Evolutionary conservation across 805 yeast species (phyloP).

Genomic region (Candida easanensis): DNA sequence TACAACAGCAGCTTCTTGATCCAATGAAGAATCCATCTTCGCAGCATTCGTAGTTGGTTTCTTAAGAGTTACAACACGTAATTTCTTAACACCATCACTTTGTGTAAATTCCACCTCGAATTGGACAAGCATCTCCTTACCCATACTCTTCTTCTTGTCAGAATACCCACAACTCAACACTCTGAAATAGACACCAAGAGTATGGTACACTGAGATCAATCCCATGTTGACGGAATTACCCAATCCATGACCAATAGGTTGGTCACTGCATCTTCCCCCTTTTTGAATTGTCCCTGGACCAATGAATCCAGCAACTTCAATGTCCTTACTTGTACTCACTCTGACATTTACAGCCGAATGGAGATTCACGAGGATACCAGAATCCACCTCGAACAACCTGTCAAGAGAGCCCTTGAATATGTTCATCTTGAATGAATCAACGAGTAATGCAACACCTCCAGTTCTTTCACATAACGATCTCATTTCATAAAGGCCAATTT

Average conservation of each 20-base stretch:
- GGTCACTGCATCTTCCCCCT: constrained; percentile 79
- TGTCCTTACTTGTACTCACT: constrained; percentile 59
- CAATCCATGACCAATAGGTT: constrained; percentile 76
- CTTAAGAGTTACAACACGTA: constrained; percentile 82
- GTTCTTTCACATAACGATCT: constrained; percentile 73
- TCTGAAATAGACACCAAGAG: constrained; percentile 85
- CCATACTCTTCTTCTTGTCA: constrained; percentile 24
- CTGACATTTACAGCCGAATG: constrained; percentile 1
- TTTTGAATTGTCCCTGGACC: constrained; percentile 51
- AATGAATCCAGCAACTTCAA: constrained; percentile 84
- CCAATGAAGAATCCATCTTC: constrained; percentile 43
- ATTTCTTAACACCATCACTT: constrained; percentile 75
- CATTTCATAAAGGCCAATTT: constrained; percentile 92
- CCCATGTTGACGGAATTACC: constrained; percentile 81
- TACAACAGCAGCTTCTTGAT: constrained; percentile 96
- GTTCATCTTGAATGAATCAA: constrained; percentile 92
- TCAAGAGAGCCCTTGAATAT: constrained; percentile 85
- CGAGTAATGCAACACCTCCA: constrained; percentile 81
- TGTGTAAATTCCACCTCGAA: constrained; percentile 88
- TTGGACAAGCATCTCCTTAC: constrained; percentile 54
- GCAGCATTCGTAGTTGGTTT: constrained; percentile 50
- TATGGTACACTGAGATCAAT: constrained; percentile 77
- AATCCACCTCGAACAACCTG: constrained; percentile 78
- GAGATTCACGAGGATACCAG: constrained; percentile 61
- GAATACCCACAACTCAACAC: constrained; percentile 43